Evolutionary conservation across 2,329 filamentous ascomycete genomes (phyloP).

Genomic region (Fusarium gaditjirri): DNA sequence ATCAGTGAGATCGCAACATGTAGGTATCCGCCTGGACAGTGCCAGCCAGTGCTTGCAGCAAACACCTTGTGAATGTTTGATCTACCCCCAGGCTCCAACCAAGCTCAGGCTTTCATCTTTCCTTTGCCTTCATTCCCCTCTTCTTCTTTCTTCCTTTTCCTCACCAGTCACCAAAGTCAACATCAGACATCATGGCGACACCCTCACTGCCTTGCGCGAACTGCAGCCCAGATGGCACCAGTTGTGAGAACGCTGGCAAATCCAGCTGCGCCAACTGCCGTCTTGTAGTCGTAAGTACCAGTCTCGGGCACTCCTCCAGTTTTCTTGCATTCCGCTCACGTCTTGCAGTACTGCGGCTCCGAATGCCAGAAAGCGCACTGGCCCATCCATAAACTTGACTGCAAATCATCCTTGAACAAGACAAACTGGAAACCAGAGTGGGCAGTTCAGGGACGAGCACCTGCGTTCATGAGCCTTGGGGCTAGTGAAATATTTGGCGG

Average conservation of each 20-base stretch:
- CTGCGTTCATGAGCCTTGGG: neutral
- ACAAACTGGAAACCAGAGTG: neutral
- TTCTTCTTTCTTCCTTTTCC: neutral
- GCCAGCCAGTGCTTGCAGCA: neutral
- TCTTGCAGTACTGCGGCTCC: constrained; percentile 8
- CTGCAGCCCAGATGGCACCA: accelerated
- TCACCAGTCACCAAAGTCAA: too few relatives aligned
- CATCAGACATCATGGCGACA: neutral
- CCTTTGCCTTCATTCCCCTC: accelerated
- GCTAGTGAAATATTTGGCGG: neutral
- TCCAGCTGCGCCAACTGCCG: neutral
- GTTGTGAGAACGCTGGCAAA: neutral
- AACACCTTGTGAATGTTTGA: neutral
- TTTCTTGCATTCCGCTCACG: neutral
- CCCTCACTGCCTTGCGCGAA: neutral
- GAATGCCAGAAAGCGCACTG: constrained; percentile 5
- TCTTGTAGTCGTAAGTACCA: neutral
- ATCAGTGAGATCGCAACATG: neutral
- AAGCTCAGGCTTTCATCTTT: accelerated
- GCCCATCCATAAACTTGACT: neutral
- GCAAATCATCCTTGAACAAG: neutral
- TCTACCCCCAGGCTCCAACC: neutral
- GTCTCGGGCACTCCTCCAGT: too few relatives aligned
- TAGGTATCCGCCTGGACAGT: neutral
- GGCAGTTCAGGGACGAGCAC: neutral